These are phyloP conservation scores for Orychophragmus violaceus DNA, from an alignment of 345 rosid genomes.

Conservation along the genomic window DNA sequence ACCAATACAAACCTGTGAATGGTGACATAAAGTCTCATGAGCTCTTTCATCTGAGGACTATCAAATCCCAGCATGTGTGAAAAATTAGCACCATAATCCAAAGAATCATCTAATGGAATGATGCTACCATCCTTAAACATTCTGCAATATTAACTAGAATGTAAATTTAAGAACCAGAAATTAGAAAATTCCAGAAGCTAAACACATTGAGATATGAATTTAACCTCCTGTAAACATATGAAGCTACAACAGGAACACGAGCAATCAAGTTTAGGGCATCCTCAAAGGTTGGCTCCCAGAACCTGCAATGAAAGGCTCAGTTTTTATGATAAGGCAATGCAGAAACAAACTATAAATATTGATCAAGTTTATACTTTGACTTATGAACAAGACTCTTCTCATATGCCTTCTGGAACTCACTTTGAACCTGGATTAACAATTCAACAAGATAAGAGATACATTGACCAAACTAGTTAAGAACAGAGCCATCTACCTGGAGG, in stretches of 20 bases:
- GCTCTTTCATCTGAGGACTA: constrained; percentile 82
- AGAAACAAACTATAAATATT: neutral
- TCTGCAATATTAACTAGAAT: constrained; percentile 32
- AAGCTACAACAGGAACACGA: constrained; percentile 72
- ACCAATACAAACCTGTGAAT: constrained; percentile 59
- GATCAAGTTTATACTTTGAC: constrained; percentile 51
- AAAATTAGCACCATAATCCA: constrained; percentile 90
- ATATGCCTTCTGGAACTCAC: constrained; percentile 92
- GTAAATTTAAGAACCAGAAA: constrained; percentile 3
- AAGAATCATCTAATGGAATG: constrained; percentile 56
- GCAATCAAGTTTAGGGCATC: constrained; percentile 86
- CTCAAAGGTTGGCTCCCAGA: constrained; percentile 87
- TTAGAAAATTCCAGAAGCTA: neutral
- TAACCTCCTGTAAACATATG: constrained; percentile 83
- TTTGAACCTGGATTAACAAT: constrained; percentile 55
- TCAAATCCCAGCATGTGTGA: constrained; percentile 84
- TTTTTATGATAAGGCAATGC: constrained; percentile 3
- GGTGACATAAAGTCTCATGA: constrained; percentile 93
- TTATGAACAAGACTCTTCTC: constrained; percentile 74
- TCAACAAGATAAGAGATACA: constrained; percentile 7
- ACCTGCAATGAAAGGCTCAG: constrained; percentile 38
- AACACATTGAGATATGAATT: neutral
- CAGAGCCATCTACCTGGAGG: constrained; percentile 59
- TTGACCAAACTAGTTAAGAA: neutral
- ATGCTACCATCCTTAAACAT: constrained; percentile 63